Conservation (phyloP, 2,329 filamentous ascomycete genomes). For the Colletotrichum incanum region DNA sequence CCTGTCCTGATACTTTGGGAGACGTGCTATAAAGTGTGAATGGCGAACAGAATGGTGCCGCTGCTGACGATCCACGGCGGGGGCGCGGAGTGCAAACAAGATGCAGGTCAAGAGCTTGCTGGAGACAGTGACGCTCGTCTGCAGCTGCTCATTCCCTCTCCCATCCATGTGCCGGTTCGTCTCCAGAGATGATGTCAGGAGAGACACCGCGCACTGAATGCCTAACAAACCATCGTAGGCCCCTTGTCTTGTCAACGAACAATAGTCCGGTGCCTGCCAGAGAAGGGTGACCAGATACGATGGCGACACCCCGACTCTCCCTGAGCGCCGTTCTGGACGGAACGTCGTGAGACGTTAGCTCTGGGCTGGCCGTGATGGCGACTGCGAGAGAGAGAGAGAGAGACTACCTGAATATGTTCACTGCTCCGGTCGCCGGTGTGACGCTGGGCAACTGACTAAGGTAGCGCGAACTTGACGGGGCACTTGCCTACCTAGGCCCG, state of each 20-base stretch:
- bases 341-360: neutral
- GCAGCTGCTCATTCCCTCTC: neutral
- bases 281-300: neutral
- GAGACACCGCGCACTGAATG: neutral
- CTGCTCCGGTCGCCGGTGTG: conserved; percentile 18
- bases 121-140: conserved; percentile 8
- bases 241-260: neutral
- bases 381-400: neutral
- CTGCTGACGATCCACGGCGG: neutral
- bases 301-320: neutral
- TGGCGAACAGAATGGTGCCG: conserved; percentile 12
- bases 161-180: neutral
- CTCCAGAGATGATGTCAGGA: neutral
- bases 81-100: neutral
- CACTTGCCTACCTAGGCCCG: neutral
- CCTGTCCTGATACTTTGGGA: neutral
- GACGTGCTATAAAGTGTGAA: neutral
- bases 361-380: conserved; percentile 10
- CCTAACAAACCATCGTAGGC: no score
- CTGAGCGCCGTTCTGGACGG: neutral
- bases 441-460: conserved; percentile 27
- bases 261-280: neutral
- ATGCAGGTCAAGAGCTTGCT: conserved; percentile 32
- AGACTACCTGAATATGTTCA: conserved; percentile 20
- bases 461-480: conserved; percentile 10